Evolutionary conservation across 345 rosid genomes (phyloP).

Genomic region (Corymbia maculata): DNA sequence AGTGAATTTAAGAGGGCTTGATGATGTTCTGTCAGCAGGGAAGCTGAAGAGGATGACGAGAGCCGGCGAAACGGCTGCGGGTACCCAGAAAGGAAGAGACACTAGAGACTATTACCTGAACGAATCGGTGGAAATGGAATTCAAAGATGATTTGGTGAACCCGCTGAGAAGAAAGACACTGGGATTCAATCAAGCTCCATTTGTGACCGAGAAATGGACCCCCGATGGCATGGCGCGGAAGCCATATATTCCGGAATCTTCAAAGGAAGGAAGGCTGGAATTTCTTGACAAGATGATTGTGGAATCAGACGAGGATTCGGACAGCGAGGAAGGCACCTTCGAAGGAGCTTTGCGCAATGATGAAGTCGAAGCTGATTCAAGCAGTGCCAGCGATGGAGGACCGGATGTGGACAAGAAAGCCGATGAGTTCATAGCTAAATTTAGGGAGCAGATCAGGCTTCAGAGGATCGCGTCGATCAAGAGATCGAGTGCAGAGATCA

Average conservation of each 20-base stretch:
- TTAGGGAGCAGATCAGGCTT: conserved; percentile 97
- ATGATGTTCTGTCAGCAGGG: not conserved
- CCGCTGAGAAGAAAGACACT: not conserved
- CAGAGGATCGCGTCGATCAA: conserved; percentile 90
- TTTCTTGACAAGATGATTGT: conserved; percentile 13
- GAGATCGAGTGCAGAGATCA: conserved; percentile 38
- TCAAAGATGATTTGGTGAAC: not conserved
- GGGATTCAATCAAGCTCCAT: conserved; percentile 12
- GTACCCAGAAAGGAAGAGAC: conserved; percentile 1
- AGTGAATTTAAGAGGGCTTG: not conserved
- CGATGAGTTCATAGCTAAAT: conserved; percentile 93
- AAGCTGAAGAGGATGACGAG: not conserved
- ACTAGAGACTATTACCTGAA: not conserved
- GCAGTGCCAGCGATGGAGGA: conserved; percentile 27
- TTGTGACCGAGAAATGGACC: conserved; percentile 6
- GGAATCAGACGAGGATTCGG: conserved; percentile 11
- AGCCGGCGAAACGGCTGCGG: conserved; percentile 4
- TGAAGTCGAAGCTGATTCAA: conserved; percentile 13
- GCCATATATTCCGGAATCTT: not conserved
- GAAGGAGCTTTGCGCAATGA: not conserved
- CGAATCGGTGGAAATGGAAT: not conserved
- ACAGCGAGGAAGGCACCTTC: conserved; percentile 6
- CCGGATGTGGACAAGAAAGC: conserved; percentile 97
- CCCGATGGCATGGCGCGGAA: not conserved
- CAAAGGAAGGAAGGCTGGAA: conserved; percentile 7